Evolutionary conservation across 2,329 filamentous ascomycete species (phyloP), one percentile per base, ranked within the genome.

Genomic region (Claviceps sp.): DNA sequence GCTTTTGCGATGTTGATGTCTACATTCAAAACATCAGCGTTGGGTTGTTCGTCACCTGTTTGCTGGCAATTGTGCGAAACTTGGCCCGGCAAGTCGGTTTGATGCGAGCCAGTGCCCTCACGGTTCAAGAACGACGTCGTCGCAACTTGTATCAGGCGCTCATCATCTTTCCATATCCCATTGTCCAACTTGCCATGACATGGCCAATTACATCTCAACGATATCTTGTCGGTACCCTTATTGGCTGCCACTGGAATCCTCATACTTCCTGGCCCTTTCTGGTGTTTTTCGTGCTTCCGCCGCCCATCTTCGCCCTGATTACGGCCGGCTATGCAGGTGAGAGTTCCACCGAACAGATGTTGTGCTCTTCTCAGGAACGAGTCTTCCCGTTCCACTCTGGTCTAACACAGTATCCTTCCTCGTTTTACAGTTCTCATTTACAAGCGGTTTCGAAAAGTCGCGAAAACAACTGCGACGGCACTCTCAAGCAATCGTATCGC

Each of bases 31-130:
- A 76, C 54, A 64, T 71, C 57, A 53, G 45, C 52, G 68, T 74
- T 42, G 70, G 71, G 1, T 58, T 75, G 43, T 80, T 71, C 60
- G 68, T 68, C 42, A 71, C 73, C n/a, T 71, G 72, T 38, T 65
- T 79, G 45, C 72, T 79, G 49, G 73, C 75, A 59, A 73, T 79
- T 52, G 75, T 80, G 70, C 71, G 71, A 14, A 73, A 77, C 45
- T 68, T 81, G 9, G 69, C 77, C 14, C 61, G 67, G 39, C 75
- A 77, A 57, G 69, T 81, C 50, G 69, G 68, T 36, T 60, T 76
- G 26, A 56, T 69, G 49, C 65, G 73, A 2, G 71, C 68, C 23
- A 64, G 65, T 47, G 64, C 66, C 5, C 62, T 73, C 5, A 69
- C 66, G 1, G 55, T 61, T 17, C 57, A 54, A 4, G 76, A 79